phyloP scores from a whole-genome alignment of 2,329 filamentous ascomycete species.

The Phaeophleospora eucalypticola region DNA sequence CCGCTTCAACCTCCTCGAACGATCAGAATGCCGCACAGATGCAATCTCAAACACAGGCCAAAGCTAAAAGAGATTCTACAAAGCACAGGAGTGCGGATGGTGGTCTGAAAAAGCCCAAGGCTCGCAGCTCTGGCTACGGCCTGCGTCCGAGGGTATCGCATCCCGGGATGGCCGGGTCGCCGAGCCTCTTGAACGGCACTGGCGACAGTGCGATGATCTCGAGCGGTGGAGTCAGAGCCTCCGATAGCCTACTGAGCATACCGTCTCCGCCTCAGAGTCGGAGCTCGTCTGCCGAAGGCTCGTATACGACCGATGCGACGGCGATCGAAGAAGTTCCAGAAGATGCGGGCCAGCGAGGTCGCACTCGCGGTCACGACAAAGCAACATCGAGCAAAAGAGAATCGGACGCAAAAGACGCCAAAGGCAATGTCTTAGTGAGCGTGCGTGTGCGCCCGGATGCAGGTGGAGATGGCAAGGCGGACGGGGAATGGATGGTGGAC shows the following conservation, averaged over 20 bases:
- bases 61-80: constrained; percentile 25
- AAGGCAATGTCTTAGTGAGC: constrained; percentile 94
- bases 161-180: constrained; percentile 49
- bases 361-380: constrained; percentile 30
- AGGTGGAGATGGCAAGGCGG: constrained; percentile 58
- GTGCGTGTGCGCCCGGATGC: constrained; percentile 87
- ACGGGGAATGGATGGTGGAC: constrained; percentile 90
- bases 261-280: constrained; percentile 83
- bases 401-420: constrained; percentile 60
- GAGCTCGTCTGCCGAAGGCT: constrained; percentile 87
- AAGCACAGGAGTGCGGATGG: constrained; percentile 32
- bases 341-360: constrained; percentile 44
- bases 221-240: constrained; percentile 59
- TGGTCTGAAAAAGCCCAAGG: constrained; percentile 25
- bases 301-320: constrained; percentile 84
- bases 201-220: constrained; percentile 72
- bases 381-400: constrained; percentile 30
- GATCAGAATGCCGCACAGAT: constrained; percentile 29
- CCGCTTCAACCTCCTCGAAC: constrained; percentile 44
- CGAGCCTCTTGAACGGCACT: constrained; percentile 74
- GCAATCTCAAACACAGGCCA: constrained; percentile 29
- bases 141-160: constrained; percentile 45
- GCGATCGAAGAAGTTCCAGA: constrained; percentile 79
- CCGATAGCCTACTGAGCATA: constrained; percentile 70
- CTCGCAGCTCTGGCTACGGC: constrained; percentile 36